These are phyloP conservation scores for Pichia kluyveri DNA, from an alignment of 805 yeast species.

Conservation along the genomic window DNA sequence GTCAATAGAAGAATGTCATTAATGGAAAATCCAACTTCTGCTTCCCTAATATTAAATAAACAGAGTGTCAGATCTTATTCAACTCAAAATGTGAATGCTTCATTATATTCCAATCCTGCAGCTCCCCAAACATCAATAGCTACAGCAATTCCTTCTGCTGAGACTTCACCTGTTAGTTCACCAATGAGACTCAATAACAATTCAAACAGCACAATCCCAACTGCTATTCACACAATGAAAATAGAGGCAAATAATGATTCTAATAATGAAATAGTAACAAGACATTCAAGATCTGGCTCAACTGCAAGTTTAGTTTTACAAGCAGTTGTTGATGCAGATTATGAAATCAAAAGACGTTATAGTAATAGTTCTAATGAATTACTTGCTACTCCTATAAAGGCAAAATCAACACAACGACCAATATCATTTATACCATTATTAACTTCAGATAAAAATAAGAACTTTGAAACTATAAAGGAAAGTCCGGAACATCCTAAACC, in stretches of 20 bases:
- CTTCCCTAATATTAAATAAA: conserved; percentile 28
- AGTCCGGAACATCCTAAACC: conserved; percentile 25
- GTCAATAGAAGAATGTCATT: conserved; percentile 31
- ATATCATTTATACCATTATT: conserved; percentile 21
- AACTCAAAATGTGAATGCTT: conserved; percentile 29
- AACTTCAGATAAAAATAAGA: conserved; percentile 13
- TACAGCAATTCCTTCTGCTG: conserved; percentile 24
- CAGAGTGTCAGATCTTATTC: conserved; percentile 28
- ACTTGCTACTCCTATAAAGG: conserved; percentile 11
- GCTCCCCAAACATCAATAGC: conserved; percentile 57
- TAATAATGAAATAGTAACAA: neutral
- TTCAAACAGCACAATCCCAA: neutral
- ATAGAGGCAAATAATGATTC: neutral
- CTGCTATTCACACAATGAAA: neutral
- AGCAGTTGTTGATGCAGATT: conserved; percentile 63
- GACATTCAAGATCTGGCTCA: conserved; percentile 26
- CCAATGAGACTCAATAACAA: conserved; percentile 12
- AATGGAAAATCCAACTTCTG: conserved; percentile 36
- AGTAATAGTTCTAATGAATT: conserved; percentile 18
- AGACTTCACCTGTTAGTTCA: conserved; percentile 20
- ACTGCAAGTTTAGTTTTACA: conserved; percentile 63
- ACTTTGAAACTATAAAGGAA: conserved; percentile 37
- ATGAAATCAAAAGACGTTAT: conserved; percentile 25
- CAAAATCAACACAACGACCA: conserved; percentile 24
- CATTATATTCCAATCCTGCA: conserved; percentile 43